Evolutionary conservation across 1,284 basidiomycete species (phyloP).

Genomic region (Neolentinus lepideus): DNA sequence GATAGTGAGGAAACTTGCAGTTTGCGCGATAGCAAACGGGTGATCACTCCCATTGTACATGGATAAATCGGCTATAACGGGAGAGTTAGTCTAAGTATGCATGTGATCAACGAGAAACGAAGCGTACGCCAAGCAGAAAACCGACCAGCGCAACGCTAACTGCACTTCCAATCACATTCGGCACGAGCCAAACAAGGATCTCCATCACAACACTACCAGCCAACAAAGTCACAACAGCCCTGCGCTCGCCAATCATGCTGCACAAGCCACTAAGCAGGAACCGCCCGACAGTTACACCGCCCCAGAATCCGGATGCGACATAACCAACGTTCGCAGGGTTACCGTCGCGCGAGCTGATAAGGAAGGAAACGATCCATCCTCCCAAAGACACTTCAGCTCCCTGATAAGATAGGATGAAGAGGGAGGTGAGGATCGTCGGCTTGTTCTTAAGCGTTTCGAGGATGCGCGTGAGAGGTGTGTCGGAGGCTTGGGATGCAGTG

Average conservation of each 20-base stretch:
- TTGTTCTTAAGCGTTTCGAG: neutral
- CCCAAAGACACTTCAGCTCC: neutral
- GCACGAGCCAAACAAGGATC: neutral
- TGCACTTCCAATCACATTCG: neutral
- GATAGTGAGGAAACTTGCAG: neutral
- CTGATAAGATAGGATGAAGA: neutral
- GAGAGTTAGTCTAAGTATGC: neutral
- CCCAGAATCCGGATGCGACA: neutral
- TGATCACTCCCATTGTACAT: neutral
- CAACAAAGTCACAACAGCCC: neutral
- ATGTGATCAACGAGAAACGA: neutral
- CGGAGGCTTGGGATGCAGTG: neutral
- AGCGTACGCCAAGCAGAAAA: neutral
- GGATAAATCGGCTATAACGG: neutral
- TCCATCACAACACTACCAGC: neutral
- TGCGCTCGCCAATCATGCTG: neutral
- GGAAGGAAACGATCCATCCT: neutral
- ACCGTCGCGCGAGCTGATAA: neutral
- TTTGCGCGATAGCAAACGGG: neutral
- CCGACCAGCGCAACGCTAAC: neutral
- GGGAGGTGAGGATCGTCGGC: neutral
- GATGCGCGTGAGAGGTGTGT: neutral
- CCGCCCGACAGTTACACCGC: neutral
- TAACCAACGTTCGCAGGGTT: neutral
- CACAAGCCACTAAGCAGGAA: neutral